A percentile compares a stretch with the other conserved stretches of the same genome.
Evolutionary conservation across 2,329 filamentous ascomycete species (phyloP).

Genomic region (Fusarium pseudocircinatum): DNA sequence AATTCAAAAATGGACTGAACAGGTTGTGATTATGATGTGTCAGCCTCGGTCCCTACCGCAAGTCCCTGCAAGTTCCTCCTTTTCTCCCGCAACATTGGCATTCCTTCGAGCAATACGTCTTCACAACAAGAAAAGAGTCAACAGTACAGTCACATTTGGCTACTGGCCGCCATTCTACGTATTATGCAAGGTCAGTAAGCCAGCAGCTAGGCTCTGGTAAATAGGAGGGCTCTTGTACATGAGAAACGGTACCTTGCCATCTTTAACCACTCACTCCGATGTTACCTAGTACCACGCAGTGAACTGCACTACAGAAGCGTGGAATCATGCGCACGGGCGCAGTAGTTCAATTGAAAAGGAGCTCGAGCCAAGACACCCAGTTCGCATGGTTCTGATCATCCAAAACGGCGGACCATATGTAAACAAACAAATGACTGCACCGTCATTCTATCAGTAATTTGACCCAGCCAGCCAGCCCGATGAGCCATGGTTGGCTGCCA

Average conservation of each 20-base stretch:
- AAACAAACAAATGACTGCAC: not conserved
- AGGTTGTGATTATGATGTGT: too few relatives aligned
- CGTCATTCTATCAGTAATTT: not conserved
- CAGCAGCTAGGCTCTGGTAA: too few relatives aligned
- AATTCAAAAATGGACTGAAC: too few relatives aligned
- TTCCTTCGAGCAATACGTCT: too few relatives aligned
- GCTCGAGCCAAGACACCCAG: not conserved
- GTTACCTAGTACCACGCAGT: not conserved
- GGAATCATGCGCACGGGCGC: not conserved
- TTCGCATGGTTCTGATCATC: not conserved
- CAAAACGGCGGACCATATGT: not conserved
- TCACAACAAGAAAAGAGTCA: too few relatives aligned
- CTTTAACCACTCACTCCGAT: not conserved
- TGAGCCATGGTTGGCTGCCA: not conserved
- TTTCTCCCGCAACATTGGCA: too few relatives aligned
- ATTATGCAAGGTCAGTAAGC: too few relatives aligned
- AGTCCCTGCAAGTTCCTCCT: too few relatives aligned
- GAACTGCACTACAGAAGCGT: not conserved
- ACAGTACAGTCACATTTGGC: too few relatives aligned
- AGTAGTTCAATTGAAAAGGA: not conserved
- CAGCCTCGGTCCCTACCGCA: too few relatives aligned
- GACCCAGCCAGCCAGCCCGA: not conserved
- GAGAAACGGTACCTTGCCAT: not conserved
- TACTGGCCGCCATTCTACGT: too few relatives aligned
- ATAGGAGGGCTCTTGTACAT: too few relatives aligned